Evolutionary conservation across 164 flowering plant genomes (phyloP).

Genomic region (Protea cynaroides): DNA sequence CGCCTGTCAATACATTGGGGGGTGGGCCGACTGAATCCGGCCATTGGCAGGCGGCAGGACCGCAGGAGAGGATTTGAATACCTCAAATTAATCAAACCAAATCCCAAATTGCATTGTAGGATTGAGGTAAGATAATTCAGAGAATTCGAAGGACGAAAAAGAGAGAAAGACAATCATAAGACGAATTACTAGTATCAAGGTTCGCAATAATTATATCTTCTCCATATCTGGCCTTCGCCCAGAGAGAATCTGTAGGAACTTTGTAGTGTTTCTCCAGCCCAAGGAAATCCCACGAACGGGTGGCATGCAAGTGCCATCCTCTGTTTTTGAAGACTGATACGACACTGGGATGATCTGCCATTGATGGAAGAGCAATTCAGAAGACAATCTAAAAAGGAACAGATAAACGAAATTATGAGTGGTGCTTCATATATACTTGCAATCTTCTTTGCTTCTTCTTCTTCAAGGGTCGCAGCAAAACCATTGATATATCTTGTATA

Average conservation of each 20-base stretch:
- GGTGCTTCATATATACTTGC: constrained; percentile 31
- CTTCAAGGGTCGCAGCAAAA: constrained; percentile 52
- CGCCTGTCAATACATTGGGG: too few species aligned
- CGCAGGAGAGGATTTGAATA: too few species aligned
- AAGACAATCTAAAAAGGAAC: background rate
- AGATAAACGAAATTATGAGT: background rate
- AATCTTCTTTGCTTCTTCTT: constrained; percentile 39
- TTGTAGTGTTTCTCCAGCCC: constrained; percentile 31
- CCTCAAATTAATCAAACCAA: too few species aligned
- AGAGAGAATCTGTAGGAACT: constrained; percentile 17
- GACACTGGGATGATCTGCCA: constrained; percentile 43
- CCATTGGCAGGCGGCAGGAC: too few species aligned
- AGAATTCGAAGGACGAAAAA: background rate
- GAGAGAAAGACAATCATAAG: too few species aligned
- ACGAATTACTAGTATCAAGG: too few species aligned
- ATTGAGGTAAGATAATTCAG: too few species aligned
- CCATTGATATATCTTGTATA: constrained; percentile 48
- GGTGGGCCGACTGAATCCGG: too few species aligned
- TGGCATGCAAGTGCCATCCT: constrained; percentile 37
- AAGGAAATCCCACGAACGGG: constrained; percentile 55
- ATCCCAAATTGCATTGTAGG: too few species aligned
- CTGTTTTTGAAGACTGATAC: constrained; percentile 39
- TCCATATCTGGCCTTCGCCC: too few species aligned
- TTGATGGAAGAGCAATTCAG: background rate
- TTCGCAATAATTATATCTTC: too few species aligned